Base-by-base conservation (phyloP, 805 yeast genomes). In the Kuraishia hungarica region DNA sequence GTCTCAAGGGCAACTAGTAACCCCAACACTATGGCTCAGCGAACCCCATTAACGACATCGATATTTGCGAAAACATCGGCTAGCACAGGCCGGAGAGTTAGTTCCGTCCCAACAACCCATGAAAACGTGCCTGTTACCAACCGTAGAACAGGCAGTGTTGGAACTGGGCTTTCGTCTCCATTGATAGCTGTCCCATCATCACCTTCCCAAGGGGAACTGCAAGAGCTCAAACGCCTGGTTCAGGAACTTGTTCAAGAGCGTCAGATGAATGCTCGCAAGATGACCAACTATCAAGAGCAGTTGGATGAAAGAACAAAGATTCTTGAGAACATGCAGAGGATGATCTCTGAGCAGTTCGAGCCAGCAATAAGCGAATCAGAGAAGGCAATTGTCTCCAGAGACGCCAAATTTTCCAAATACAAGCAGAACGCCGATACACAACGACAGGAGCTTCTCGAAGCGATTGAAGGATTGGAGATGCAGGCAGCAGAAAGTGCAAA, bases 381-480 rank as follows among this genome's bases (percentile, higher is more conserved):
- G 55, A 61, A 59, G 21, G 76, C 75, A 57, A 56, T 79, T 52
- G 61, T 64, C 1, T 71, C 72, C 47, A 75, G 72, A 53, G 88
- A 84, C 50, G 68, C 68, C 22, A 76, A 75, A 58, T 64, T 82
- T 53, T 60, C 63, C n/a, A 75, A 72, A 54, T 82, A 76, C 56
- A 79, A 77, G 61, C 62, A 61, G 20, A 77, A 72, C 26, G 76
- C 78, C 50, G 86, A 82, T 53, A 61, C 66, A 17, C 86, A 84
- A 50, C 71, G 86, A 28, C 78, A 76, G 51, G 87, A 84, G 62
- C 72, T 86, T 69, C 65, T 85, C 51, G 81, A 78, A 52, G 82
- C 81, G 19, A 74, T 84, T 52, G 84, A 80, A 56, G 68, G 80
- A 50, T 72, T 84, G 64, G 80, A 81, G 50, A 65, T 69, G 35